Conservation (phyloP, 345 rosid genomes). For the Gossypium herbaceum region DNA sequence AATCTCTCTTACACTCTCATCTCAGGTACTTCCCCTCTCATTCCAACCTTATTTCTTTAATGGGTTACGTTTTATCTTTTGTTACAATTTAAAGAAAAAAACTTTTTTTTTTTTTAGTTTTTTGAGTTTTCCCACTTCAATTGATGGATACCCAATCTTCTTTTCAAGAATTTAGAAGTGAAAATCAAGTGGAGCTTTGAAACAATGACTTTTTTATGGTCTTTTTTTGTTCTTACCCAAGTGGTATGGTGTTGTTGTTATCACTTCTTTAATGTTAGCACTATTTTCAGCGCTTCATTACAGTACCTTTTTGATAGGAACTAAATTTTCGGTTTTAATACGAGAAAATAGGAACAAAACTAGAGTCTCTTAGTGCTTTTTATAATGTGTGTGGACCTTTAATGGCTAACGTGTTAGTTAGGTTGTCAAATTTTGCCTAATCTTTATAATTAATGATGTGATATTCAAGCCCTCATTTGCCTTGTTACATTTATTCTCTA, state of each 20-base stretch:
- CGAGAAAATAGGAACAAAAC: background rate
- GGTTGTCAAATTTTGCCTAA: background rate
- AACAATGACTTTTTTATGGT: background rate
- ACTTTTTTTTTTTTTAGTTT: background rate
- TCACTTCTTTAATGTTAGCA: conserved; percentile 6
- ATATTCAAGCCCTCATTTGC: background rate
- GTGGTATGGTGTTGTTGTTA: background rate
- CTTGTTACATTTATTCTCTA: background rate
- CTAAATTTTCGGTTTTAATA: conserved; percentile 4
- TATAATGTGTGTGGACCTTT: conserved; percentile 9
- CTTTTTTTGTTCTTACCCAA: conserved; percentile 1
- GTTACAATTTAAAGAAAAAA: background rate
- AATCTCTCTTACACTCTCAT: conserved; percentile 8
- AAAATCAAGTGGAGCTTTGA: background rate
- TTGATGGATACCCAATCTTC: background rate
- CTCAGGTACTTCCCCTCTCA: background rate
- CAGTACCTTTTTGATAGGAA: background rate
- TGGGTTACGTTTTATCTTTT: background rate
- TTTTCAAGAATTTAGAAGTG: background rate
- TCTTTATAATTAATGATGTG: background rate
- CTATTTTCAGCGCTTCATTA: conserved; percentile 3
- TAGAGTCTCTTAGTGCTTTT: conserved; percentile 9
- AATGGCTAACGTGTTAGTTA: conserved; percentile 4
- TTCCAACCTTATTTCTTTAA: background rate
- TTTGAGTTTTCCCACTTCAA: background rate